Conservation (phyloP, 139 green algal genomes). For the Raphidocelis subcapitata region DNA sequence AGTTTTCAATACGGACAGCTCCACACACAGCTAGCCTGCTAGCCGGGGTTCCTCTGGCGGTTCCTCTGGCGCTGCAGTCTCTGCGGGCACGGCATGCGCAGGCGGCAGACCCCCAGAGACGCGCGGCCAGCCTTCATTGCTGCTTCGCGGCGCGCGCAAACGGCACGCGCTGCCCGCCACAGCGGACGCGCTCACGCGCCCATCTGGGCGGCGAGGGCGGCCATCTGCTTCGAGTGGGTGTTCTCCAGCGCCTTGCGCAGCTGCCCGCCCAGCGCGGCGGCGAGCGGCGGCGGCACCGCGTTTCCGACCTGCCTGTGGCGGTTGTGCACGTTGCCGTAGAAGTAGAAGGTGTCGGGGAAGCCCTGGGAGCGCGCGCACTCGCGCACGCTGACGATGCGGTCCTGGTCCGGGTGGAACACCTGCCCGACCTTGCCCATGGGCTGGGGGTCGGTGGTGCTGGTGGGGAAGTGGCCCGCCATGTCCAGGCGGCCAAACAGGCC, state of each 20-base stretch:
- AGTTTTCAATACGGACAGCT: too few relatives aligned
- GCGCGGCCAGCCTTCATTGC: too few relatives aligned
- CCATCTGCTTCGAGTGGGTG: not conserved
- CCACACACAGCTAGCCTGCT: too few relatives aligned
- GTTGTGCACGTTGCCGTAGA: conserved; percentile 83
- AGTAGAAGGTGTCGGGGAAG: conserved; percentile 85
- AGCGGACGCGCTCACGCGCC: too few relatives aligned
- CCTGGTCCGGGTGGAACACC: conserved; percentile 95
- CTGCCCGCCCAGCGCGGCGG: conserved; percentile 74
- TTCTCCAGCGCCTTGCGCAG: conserved; percentile 64
- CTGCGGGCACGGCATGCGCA: too few relatives aligned
- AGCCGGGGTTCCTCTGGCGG: too few relatives aligned
- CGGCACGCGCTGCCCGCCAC: too few relatives aligned
- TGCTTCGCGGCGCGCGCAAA: too few relatives aligned
- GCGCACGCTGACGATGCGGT: conserved; percentile 93
- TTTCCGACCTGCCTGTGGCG: conserved; percentile 88
- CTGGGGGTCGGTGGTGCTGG: conserved; percentile 94
- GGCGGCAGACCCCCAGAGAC: too few relatives aligned
- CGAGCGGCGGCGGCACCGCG: conserved; percentile 87
- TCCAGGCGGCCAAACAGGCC: conserved; percentile 94
- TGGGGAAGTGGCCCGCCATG: conserved; percentile 95
- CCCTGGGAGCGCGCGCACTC: conserved; percentile 94
- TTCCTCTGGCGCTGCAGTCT: too few relatives aligned
- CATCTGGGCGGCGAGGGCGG: not conserved
- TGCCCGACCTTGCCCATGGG: conserved; percentile 98